phyloP scores from a whole-genome alignment of 208 protist genomes.

The Porcisia hertigi region DNA sequence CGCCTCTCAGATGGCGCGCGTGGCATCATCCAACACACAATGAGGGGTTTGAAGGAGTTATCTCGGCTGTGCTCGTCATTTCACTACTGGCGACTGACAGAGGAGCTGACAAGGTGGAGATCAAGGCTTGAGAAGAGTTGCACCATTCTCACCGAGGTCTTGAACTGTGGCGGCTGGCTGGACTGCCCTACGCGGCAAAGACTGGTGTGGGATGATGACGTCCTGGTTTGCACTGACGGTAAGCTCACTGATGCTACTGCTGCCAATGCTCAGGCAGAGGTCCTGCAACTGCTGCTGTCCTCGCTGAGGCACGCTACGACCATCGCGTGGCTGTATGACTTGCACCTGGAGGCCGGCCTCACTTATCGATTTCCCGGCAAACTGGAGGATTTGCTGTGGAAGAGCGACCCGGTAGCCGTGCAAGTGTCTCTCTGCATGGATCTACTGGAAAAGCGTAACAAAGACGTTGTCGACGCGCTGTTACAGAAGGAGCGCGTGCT shows the following conservation, averaged over 20 bases:
- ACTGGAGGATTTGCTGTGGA: slow-evolving; percentile 49
- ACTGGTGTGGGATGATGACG: slow-evolving; percentile 20
- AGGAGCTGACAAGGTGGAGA: slow-evolving; percentile 35
- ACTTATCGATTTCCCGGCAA: slow-evolving; percentile 25
- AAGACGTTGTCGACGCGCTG: slow-evolving; percentile 32
- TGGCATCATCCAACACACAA: slow-evolving; percentile 33
- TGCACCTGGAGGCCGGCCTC: slow-evolving; percentile 33
- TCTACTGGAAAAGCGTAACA: slow-evolving; percentile 28
- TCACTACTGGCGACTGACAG: slow-evolving; percentile 41
- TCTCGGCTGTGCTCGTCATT: slow-evolving; percentile 40
- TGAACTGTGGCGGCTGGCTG: slow-evolving; percentile 50
- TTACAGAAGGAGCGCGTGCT: slow-evolving; percentile 31
- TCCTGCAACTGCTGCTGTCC: slow-evolving; percentile 47
- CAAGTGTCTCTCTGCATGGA: slow-evolving; percentile 51
- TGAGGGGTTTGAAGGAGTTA: slow-evolving; percentile 29
- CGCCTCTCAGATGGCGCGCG: slow-evolving; percentile 40
- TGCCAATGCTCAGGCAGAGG: slow-evolving; percentile 54
- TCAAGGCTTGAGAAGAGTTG: slow-evolving; percentile 19
- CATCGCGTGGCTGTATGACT: slow-evolving; percentile 58
- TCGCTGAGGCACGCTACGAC: slow-evolving; percentile 39
- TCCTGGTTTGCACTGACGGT: slow-evolving; percentile 4
- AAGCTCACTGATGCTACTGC: slow-evolving; percentile 32
- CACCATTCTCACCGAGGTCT: slow-evolving; percentile 27
- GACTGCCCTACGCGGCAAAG: slow-evolving; percentile 34
- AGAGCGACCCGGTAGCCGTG: slow-evolving; percentile 29